Conservation (phyloP, 2,329 filamentous ascomycete species). For the Penicillium oxalicum region DNA sequence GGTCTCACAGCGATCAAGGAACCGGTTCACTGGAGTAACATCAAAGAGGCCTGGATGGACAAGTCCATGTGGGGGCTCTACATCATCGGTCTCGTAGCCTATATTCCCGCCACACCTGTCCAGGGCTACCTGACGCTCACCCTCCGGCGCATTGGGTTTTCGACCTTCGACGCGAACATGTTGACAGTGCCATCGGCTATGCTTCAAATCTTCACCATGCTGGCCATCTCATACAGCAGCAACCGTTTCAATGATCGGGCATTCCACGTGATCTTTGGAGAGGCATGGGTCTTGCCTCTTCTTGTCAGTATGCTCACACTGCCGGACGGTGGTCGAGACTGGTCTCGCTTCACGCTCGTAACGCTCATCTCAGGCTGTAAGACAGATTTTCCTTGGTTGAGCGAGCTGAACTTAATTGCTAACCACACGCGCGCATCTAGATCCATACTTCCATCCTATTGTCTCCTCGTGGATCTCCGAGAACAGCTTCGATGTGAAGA, state of each 20-base stretch:
- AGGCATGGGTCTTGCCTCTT: constrained; percentile 49
- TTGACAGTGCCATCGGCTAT: constrained; percentile 54
- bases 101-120: constrained; percentile 25
- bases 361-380: background rate
- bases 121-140: constrained; percentile 27
- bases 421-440: background rate
- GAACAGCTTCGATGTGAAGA: constrained; percentile 3
- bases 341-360: constrained; percentile 18
- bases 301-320: constrained; percentile 46
- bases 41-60: constrained; percentile 36
- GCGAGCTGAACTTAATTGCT: background rate
- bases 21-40: constrained; percentile 28
- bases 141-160: constrained; percentile 48
- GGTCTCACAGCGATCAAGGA: constrained; percentile 54
- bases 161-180: constrained; percentile 37
- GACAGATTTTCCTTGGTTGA: background rate
- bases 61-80: constrained; percentile 52
- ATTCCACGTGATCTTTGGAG: constrained; percentile 47
- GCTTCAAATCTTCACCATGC: constrained; percentile 50
- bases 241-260: constrained; percentile 50
- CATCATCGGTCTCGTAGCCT: constrained; percentile 39
- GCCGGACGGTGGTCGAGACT: constrained; percentile 23
- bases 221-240: constrained; percentile 46
- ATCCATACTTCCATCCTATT: constrained; percentile 2
- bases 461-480: constrained; percentile 2